Evolutionary conservation across 177 flowering plant genomes (phyloP).

Genomic region (Telopea speciosissima): DNA sequence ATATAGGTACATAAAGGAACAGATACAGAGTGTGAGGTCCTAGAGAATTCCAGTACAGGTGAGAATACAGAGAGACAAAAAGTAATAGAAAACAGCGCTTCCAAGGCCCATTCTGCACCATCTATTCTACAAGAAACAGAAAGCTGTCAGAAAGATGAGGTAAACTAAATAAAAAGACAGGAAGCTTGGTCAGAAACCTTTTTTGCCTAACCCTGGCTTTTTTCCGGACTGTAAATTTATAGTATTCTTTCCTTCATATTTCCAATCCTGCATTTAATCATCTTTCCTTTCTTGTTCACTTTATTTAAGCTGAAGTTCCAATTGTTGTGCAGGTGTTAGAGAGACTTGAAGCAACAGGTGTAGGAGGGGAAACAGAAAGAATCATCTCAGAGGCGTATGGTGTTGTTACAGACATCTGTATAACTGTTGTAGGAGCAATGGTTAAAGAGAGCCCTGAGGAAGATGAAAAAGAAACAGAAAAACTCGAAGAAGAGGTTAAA

Average conservation of each 20-base stretch:
- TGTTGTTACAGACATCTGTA: not conserved
- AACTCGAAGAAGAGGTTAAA: conserved; percentile 7
- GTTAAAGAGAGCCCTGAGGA: not conserved
- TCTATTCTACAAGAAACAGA: conserved; percentile 10
- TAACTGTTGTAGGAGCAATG: not conserved
- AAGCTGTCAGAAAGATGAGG: conserved; percentile 7
- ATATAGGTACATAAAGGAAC: not conserved
- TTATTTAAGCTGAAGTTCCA: not conserved
- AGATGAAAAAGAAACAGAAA: conserved; percentile 3
- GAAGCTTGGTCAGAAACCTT: not conserved
- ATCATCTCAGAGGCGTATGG: not conserved
- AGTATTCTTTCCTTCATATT: not conserved
- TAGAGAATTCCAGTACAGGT: not conserved
- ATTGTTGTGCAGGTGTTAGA: not conserved
- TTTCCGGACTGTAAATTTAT: not conserved
- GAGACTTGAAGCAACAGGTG: not conserved
- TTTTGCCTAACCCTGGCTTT: not conserved
- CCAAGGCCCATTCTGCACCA: conserved; percentile 1
- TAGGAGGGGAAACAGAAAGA: not conserved
- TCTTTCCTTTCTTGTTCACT: not conserved
- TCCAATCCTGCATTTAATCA: not conserved
- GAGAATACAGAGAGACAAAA: not conserved
- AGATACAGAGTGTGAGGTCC: not conserved
- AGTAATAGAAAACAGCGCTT: conserved; percentile 1
- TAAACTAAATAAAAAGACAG: not conserved